Evolutionary conservation across 164 flowering plant genomes (phyloP), one percentile per base, ranked within the genome.

Genomic region (Dillenia suffruticosa): DNA sequence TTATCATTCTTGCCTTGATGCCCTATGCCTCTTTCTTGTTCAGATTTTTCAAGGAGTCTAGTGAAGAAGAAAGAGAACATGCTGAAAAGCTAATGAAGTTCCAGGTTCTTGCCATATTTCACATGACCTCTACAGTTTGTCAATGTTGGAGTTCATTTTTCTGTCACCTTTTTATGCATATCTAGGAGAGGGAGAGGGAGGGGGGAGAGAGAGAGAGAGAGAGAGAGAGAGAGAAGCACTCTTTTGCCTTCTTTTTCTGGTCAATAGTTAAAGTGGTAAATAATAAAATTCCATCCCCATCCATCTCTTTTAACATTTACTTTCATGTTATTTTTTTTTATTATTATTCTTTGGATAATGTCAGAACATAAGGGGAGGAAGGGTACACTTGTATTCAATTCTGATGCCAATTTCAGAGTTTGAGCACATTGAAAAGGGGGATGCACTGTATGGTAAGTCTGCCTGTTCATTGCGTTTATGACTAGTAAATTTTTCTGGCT

Each of bases 81-180:
- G 97, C 99, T 44, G 97, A 90, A 76, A 84, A 83, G 57, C 67
- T 95, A 15, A 95, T 95, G 97, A 87, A 88, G 67, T 95, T 92
- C 57, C 99, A 95, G 97, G 99, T 94, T 32, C 55, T 67, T 32
- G 40, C 40, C 40, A 32, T 32, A 32, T 5, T 32, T 4, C 7
- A 32, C 40, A 32, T 32, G 40, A 26, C 40, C 40, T 26, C 3
- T 26, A 26, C 40, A 1, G 40, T 26, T 26, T 26, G 40, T 32
- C 40, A 32, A 32, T 5, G 40, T 32, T 5, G 6, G 40, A 32
- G 40, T 32, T 32, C 6, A 5, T 32, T 32, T 6, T 32, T 32
- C 7, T 32, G 40, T 32, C 40, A 5, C 7, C 7, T 32, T 32
- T 32, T 32, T 4, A 32, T 32, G 40, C 40, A 32, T 6, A 32